Base-by-base conservation (phyloP, 1,139 yeast genomes). In the Candida tetrigidarum region DNA sequence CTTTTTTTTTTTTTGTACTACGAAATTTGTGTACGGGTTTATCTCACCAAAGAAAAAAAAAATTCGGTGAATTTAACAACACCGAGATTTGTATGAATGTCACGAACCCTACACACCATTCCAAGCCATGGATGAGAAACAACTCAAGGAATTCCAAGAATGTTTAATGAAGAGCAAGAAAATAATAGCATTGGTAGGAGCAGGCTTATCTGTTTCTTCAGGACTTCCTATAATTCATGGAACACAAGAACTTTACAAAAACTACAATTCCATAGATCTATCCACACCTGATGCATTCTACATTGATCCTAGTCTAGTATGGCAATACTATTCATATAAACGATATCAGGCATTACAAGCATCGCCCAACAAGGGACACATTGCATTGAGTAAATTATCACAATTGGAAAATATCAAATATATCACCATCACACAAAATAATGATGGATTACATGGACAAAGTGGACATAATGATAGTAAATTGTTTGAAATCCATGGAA, bases 261-360 rank as follows among this genome's bases (percentile, higher is more conserved):
- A 83, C 53, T 86, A 81, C 64, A 86, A 86, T 44, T 83, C 91
- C 58, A 84, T 88, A 38, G 96, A 90, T 56, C 69, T 90, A 43
- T 96, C 96, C 5, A 90, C 97, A 0, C 96, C 96, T 0, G 96
- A 90, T 59, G 96, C 96, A 4, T 90, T 90, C 59, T 80, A 83
- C 48, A 72, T 75, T 15, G 92, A 89, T 58, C 96, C 97, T 0
- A 88, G 89, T 0, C 70, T 89, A 19, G 96, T 90, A 3, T 90
- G 97, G 97, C 93, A 87, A 58, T 90, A 86, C 56, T 89, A 90
- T 61, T 76, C 91, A 6, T 80, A 83, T 65, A 68, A 96, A 49
- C 63, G 97, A 42, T 74, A 70, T 44, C 71, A 71, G 37, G 92
- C 96, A 0, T 66, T 88, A 43, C 63, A 66, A 39, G 91, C 93